Conservation (phyloP, 345 rosid species). For the Citrus glauca region DNA sequence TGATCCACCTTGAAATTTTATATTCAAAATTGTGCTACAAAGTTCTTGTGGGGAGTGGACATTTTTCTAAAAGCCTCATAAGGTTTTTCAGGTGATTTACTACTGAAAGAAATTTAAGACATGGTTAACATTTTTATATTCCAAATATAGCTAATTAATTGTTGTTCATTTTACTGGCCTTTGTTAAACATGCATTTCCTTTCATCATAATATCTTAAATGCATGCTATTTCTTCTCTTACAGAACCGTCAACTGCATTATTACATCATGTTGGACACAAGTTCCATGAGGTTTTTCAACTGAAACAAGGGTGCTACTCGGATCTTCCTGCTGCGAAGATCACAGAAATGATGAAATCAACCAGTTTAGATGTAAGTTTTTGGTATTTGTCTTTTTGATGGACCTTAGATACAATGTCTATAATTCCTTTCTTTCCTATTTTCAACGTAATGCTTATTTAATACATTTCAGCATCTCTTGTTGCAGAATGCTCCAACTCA, state of each 20-base stretch:
- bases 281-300: conserved; percentile 83
- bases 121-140: not conserved
- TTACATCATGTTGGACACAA: conserved; percentile 65
- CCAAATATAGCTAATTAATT: not conserved
- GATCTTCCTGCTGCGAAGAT: conserved; percentile 81
- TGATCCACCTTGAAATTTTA: not conserved
- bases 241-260: conserved; percentile 55
- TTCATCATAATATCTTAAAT: not conserved
- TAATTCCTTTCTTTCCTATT: not conserved
- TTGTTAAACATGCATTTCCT: not conserved
- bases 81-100: not conserved
- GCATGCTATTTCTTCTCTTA: not conserved
- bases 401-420: not conserved
- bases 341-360: conserved; percentile 86
- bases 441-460: not conserved
- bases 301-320: conserved; percentile 77
- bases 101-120: not conserved
- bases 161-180: not conserved
- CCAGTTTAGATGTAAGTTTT: conserved; percentile 63
- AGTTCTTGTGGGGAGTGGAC: not conserved
- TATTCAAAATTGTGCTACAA: not conserved
- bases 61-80: not conserved
- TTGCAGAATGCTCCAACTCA: conserved; percentile 93
- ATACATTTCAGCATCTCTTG: conserved; percentile 19
- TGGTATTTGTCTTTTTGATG: not conserved